Conservation (phyloP, 495 filamentous ascomycete species). For the Trichoderma gamsii region DNA sequence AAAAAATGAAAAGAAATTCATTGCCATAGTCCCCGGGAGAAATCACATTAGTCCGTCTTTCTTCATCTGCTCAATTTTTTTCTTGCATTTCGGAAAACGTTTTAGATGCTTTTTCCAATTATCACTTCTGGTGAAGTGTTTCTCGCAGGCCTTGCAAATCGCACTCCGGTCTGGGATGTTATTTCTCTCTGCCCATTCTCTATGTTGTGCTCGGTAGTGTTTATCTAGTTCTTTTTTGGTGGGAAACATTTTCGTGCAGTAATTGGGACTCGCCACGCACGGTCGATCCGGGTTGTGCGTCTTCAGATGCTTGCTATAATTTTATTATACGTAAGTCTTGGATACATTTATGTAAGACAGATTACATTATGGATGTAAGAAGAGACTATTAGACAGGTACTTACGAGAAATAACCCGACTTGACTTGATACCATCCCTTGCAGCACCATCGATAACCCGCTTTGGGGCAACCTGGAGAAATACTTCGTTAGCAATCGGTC, state of each 20-base stretch:
- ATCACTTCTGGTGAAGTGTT: not conserved
- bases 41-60: too few relatives aligned
- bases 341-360: not conserved
- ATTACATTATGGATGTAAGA: too few relatives aligned
- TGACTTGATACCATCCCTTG: not conserved
- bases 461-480: not conserved
- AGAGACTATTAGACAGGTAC: not conserved
- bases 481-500: not conserved
- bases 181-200: not conserved
- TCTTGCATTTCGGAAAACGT: not conserved
- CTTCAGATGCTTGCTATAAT: not conserved
- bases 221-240: not conserved
- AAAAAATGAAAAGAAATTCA: too few relatives aligned
- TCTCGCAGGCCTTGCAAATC: not conserved
- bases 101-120: not conserved
- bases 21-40: too few relatives aligned
- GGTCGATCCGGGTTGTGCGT: not conserved
- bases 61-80: not conserved
- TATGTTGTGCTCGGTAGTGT: not conserved
- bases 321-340: not conserved
- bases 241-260: not conserved
- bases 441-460: not conserved
- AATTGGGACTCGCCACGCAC: not conserved
- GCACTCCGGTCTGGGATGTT: not conserved
- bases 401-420: not conserved